Conservation (phyloP, 176 grass and related monocot species). For the Leersia perrieri region DNA sequence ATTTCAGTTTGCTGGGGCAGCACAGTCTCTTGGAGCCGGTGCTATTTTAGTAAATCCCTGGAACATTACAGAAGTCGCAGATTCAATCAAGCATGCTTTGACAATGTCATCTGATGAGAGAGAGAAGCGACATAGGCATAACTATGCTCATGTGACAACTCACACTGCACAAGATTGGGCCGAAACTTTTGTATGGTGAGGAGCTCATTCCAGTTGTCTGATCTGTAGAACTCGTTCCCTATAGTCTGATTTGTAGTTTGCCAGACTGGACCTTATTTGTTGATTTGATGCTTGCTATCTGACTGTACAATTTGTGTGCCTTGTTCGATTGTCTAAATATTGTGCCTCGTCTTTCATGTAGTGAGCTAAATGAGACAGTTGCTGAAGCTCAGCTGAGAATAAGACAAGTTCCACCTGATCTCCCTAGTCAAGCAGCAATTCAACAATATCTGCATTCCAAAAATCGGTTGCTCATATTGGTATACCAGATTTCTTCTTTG, state of each 20-base stretch:
- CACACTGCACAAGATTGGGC: conserved; percentile 99
- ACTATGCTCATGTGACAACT: conserved; percentile 92
- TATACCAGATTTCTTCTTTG: conserved; percentile 31
- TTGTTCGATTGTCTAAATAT: conserved; percentile 12
- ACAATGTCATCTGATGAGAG: conserved; percentile 78
- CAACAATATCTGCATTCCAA: conserved; percentile 67
- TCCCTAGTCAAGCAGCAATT: conserved; percentile 60
- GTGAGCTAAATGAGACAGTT: conserved; percentile 91
- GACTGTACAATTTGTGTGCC: not conserved
- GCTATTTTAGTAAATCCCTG: conserved; percentile 95
- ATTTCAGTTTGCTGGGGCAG: conserved; percentile 98
- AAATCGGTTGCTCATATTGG: conserved; percentile 92
- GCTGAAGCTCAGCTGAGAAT: conserved; percentile 89
- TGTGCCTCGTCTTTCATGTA: conserved; percentile 38
- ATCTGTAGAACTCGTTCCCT: conserved; percentile 33
- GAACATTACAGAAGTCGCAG: conserved; percentile 94
- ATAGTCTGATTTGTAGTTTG: not conserved
- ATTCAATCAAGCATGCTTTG: conserved; percentile 66
- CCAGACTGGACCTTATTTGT: not conserved
- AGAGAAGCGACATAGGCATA: conserved; percentile 96
- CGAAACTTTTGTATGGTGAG: conserved; percentile 96
- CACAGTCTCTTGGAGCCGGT: conserved; percentile 98
- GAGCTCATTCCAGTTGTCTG: not conserved
- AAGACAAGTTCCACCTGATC: conserved; percentile 89
- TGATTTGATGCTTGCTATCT: not conserved